Evolutionary conservation across 768 basidiomycete species (phyloP).

Genomic region (Lactifluus piperatus): DNA sequence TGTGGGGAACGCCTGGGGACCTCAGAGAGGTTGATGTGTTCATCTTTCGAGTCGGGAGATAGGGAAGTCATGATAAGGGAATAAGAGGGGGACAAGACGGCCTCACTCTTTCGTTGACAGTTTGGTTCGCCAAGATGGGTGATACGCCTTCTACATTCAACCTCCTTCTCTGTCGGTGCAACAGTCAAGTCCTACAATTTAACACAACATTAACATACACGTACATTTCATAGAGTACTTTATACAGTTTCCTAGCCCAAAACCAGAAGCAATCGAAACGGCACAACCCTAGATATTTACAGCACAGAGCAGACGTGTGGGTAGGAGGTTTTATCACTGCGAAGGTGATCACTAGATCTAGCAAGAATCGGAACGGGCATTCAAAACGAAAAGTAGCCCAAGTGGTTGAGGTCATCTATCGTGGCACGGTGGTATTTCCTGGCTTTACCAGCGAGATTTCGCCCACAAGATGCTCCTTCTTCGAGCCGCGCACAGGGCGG

Average conservation of each 20-base stretch:
- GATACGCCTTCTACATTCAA: too few species aligned
- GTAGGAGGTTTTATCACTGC: too few species aligned
- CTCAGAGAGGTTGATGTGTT: not conserved
- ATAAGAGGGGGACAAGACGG: constrained; percentile 61
- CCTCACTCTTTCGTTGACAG: too few species aligned
- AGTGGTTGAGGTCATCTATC: not conserved
- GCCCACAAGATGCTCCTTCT: constrained; percentile 1
- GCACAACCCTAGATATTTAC: not conserved
- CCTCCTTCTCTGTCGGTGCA: not conserved
- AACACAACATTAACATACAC: not conserved
- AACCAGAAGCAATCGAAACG: not conserved
- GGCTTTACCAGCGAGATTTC: not conserved
- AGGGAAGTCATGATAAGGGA: constrained; percentile 55
- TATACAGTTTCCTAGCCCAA: too few species aligned
- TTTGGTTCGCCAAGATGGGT: not conserved
- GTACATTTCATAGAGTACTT: not conserved
- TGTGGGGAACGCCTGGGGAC: not conserved
- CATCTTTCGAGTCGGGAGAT: not conserved
- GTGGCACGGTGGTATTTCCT: not conserved
- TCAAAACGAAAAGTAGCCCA: not conserved
- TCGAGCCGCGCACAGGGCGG: not conserved
- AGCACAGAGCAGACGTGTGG: not conserved
- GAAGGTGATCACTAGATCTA: not conserved
- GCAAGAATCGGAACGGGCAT: not conserved
- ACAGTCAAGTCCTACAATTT: not conserved